Conservation (phyloP, 2,329 filamentous ascomycete genomes). For the Epichloe bromicola region DNA sequence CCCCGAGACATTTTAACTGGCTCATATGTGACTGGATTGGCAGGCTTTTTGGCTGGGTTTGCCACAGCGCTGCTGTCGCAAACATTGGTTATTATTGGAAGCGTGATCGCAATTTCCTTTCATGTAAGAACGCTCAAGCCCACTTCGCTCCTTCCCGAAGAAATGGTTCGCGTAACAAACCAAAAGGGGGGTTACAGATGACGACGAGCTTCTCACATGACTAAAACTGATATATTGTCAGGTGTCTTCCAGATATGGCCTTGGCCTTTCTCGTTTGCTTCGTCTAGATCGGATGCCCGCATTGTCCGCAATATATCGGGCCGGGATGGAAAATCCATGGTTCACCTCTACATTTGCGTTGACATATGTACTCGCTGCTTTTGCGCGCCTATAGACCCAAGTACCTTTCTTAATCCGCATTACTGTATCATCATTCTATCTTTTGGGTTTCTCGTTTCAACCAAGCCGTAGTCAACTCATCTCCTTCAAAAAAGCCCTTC, state of each 20-base stretch:
- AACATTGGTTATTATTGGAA: slow-evolving; percentile 53
- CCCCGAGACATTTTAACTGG: not conserved
- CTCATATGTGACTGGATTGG: not conserved
- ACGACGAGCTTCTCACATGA: not conserved
- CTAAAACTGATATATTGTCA: not conserved
- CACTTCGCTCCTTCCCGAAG: not conserved
- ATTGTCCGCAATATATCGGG: slow-evolving; percentile 29
- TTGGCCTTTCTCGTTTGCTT: slow-evolving; percentile 25
- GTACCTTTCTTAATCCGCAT: not conserved
- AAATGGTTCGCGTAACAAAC: not conserved
- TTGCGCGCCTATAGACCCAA: slow-evolving; percentile 33
- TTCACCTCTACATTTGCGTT: slow-evolving; percentile 60
- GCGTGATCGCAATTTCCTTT: slow-evolving; percentile 47
- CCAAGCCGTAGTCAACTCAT: slow-evolving; percentile 63
- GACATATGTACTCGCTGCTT: slow-evolving; percentile 54
- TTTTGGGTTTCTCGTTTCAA: slow-evolving; percentile 71
- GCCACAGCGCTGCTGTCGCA: slow-evolving; percentile 58
- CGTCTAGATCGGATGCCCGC: slow-evolving; percentile 21
- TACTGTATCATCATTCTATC: slow-evolving; percentile 8
- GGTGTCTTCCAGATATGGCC: slow-evolving; percentile 31
- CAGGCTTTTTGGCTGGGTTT: slow-evolving; percentile 51
- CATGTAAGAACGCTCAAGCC: slow-evolving; percentile 37
- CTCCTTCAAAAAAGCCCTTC: slow-evolving; percentile 58
- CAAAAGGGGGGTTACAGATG: not conserved
- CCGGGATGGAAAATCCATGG: slow-evolving; percentile 43